Evolutionary conservation across 345 rosid genomes (phyloP).

Genomic region (Viola odorata): DNA sequence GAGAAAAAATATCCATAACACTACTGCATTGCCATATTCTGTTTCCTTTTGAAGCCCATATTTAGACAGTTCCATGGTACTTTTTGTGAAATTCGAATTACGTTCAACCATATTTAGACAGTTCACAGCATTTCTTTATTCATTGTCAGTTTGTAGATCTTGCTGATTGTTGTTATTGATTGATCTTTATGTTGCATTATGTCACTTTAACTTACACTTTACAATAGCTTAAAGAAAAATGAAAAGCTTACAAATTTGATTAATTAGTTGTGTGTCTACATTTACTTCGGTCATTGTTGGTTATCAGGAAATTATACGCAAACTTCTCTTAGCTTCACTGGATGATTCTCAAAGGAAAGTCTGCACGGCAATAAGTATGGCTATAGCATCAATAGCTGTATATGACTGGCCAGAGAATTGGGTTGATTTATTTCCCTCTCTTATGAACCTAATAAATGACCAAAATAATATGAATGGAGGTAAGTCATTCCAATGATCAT

Average conservation of each 20-base stretch:
- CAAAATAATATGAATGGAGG: slow-evolving; percentile 63
- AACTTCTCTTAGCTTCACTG: slow-evolving; percentile 58
- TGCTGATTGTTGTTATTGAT: too few relatives aligned
- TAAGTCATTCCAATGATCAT: slow-evolving; percentile 19
- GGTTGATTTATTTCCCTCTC: slow-evolving; percentile 76
- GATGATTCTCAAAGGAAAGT: slow-evolving; percentile 77
- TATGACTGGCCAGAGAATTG: slow-evolving; percentile 96
- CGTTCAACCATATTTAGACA: too few relatives aligned
- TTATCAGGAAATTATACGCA: slow-evolving; percentile 66
- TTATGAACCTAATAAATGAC: slow-evolving; percentile 61
- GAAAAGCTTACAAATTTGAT: too few relatives aligned
- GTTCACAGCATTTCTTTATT: too few relatives aligned
- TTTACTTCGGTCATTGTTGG: slow-evolving; percentile 5
- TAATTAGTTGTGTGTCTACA: too few relatives aligned
- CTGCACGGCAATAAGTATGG: slow-evolving; percentile 84
- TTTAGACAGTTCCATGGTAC: background rate
- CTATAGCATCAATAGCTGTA: slow-evolving; percentile 64
- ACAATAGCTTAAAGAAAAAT: too few relatives aligned
- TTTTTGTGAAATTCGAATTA: background rate
- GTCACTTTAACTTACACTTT: too few relatives aligned
- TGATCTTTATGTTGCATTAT: too few relatives aligned
- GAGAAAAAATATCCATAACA: background rate
- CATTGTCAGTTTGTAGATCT: too few relatives aligned
- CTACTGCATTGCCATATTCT: background rate
- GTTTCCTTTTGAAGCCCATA: background rate